Percentiles rank a stretch among this genome's conserved stretches.
Evolutionary conservation across 2,329 filamentous ascomycete genomes (phyloP).

Genomic region (Penicillium italicum): DNA sequence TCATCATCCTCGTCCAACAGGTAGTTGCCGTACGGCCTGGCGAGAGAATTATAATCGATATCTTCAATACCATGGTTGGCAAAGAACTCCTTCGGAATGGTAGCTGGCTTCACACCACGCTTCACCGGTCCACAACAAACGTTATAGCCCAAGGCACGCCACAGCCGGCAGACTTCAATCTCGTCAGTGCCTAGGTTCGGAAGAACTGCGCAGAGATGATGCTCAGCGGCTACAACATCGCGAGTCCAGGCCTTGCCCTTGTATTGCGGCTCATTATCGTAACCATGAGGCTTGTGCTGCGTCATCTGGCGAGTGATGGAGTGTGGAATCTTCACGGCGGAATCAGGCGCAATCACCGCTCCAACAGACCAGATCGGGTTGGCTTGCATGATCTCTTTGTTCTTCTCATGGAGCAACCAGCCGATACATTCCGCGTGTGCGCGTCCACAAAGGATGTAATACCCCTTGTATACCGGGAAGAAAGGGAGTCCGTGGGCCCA

Average conservation of each 20-base stretch:
- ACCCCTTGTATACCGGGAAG: constrained; percentile 20
- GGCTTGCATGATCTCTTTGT: not conserved
- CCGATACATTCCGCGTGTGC: constrained; percentile 11
- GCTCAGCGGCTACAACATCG: not conserved
- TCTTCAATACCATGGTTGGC: not conserved
- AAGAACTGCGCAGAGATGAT: not conserved
- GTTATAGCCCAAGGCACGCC: not conserved
- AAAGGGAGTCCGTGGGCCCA: constrained; percentile 22
- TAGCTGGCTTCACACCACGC: not conserved
- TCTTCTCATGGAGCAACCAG: constrained; percentile 10
- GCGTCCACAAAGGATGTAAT: constrained; percentile 20
- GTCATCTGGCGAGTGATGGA: constrained; percentile 10
- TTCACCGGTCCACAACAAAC: not conserved
- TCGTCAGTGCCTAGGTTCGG: not conserved
- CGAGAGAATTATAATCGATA: not conserved
- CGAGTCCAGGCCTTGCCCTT: not conserved
- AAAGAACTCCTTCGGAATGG: not conserved
- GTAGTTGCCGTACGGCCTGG: not conserved
- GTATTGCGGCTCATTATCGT: not conserved
- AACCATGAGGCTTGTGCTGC: not conserved
- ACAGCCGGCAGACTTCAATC: not conserved
- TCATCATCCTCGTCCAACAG: not conserved
- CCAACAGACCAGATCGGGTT: constrained; percentile 17
- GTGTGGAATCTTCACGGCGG: constrained; percentile 8
- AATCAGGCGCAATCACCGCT: constrained; percentile 15